These are phyloP conservation scores for Phytopythium litorale DNA, from an alignment of 352 stramenopile species.

Conservation along the genomic window DNA sequence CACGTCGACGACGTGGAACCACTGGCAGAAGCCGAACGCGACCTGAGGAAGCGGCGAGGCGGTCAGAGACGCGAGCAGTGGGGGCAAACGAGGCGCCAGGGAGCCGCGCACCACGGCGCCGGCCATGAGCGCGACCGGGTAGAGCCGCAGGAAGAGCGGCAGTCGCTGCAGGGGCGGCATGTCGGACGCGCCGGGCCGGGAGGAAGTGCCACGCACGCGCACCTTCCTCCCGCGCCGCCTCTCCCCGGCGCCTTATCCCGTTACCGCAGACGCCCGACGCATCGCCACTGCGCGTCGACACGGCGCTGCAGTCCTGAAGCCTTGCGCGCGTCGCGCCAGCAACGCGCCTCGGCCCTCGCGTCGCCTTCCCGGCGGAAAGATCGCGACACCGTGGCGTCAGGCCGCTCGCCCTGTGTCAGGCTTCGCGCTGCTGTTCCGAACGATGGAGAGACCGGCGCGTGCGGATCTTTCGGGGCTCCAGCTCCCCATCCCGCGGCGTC, in stretches of 20 bases:
- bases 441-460: background rate
- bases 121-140: slow-evolving; percentile 25
- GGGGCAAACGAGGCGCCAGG: no score
- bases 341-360: no score
- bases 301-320: no score
- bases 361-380: no score
- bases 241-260: background rate
- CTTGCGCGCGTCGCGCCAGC: no score
- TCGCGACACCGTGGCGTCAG: no score
- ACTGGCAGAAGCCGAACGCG: slow-evolving; percentile 42
- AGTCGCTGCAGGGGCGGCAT: slow-evolving; percentile 1
- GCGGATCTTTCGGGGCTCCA: background rate
- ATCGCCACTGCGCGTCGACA: no score
- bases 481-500: background rate
- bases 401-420: no score
- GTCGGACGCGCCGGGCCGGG: background rate
- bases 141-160: slow-evolving; percentile 21
- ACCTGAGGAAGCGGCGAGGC: slow-evolving; percentile 11
- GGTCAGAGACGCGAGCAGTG: background rate
- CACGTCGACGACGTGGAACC: slow-evolving; percentile 49
- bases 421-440: no score
- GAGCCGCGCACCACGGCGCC: slow-evolving; percentile 19
- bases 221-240: no score
- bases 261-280: no score
- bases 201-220: no score